Conservation (phyloP, 2,329 filamentous ascomycete genomes). For the Claviceps quebecensis region DNA sequence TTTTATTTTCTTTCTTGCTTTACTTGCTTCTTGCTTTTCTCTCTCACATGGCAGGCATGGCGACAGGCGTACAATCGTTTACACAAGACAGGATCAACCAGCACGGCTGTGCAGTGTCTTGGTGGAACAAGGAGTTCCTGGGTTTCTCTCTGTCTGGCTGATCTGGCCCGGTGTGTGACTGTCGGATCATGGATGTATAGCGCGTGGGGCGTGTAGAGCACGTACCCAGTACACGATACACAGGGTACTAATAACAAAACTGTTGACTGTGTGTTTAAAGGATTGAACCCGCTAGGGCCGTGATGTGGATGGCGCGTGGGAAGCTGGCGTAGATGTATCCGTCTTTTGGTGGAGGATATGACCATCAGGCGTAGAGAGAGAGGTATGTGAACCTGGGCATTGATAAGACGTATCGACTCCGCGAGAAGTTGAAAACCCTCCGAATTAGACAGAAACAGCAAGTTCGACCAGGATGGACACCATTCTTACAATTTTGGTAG, state of each 20-base stretch:
- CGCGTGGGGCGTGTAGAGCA: background rate
- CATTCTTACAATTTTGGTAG: too few relatives aligned
- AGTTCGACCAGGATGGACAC: too few relatives aligned
- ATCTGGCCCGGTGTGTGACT: background rate
- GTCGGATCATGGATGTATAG: background rate
- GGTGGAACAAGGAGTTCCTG: background rate
- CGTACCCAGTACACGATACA: background rate
- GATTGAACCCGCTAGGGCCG: too few relatives aligned
- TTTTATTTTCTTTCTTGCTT: background rate
- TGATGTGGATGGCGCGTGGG: background rate
- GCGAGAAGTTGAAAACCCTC: background rate
- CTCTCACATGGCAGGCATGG: conserved; percentile 3
- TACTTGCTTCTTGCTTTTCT: background rate
- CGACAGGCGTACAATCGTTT: conserved; percentile 5
- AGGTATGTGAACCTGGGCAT: too few relatives aligned
- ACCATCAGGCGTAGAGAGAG: too few relatives aligned
- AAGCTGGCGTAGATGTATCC: background rate
- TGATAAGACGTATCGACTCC: too few relatives aligned
- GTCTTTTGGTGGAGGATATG: too few relatives aligned
- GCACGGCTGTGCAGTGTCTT: background rate
- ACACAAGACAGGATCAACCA: background rate
- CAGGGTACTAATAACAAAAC: background rate
- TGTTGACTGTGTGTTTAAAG: too few relatives aligned
- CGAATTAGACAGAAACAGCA: too few relatives aligned
- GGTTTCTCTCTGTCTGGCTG: background rate